A percentile compares a stretch with the other conserved stretches of the same genome.
Evolutionary conservation across 306 rosid species (phyloP).

Genomic region (Lupinus albus): DNA sequence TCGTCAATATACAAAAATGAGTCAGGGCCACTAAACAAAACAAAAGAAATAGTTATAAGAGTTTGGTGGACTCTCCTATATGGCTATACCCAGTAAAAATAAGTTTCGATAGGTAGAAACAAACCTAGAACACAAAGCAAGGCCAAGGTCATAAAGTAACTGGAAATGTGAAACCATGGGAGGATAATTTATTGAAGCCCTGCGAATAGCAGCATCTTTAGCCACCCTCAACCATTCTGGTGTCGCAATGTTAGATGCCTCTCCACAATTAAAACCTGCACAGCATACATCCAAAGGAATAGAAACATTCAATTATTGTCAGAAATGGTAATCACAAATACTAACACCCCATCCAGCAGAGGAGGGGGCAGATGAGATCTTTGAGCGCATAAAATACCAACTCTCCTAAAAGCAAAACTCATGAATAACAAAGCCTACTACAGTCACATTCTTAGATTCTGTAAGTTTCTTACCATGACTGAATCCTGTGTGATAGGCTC

Average conservation of each 20-base stretch:
- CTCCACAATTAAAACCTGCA: slow-evolving; percentile 94
- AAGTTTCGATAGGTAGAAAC: slow-evolving; percentile 27
- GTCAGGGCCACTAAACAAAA: too few species aligned
- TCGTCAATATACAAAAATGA: slow-evolving; percentile 10
- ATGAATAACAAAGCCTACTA: neutral
- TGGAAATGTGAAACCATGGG: slow-evolving; percentile 99
- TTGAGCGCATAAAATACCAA: too few species aligned
- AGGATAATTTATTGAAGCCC: slow-evolving; percentile 95
- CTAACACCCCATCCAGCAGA: neutral
- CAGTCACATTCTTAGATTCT: slow-evolving; percentile 24
- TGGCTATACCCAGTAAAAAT: too few species aligned
- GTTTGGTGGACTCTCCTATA: too few species aligned
- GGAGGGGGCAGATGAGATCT: too few species aligned
- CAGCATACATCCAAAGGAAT: slow-evolving; percentile 35
- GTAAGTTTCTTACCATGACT: slow-evolving; percentile 84
- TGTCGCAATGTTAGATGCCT: slow-evolving; percentile 98
- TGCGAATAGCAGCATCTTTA: slow-evolving; percentile 94
- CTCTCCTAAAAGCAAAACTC: too few species aligned
- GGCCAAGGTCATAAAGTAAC: slow-evolving; percentile 96
- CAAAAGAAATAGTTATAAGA: too few species aligned
- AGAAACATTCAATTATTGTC: slow-evolving; percentile 41
- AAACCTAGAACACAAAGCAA: slow-evolving; percentile 88
- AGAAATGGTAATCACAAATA: slow-evolving; percentile 2
- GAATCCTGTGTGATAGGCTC: slow-evolving; percentile 98
- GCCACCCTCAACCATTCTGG: slow-evolving; percentile 99